These are phyloP conservation scores for Pichia rugopelliculosa DNA, from an alignment of 805 yeast genomes.

Conservation along the genomic window DNA sequence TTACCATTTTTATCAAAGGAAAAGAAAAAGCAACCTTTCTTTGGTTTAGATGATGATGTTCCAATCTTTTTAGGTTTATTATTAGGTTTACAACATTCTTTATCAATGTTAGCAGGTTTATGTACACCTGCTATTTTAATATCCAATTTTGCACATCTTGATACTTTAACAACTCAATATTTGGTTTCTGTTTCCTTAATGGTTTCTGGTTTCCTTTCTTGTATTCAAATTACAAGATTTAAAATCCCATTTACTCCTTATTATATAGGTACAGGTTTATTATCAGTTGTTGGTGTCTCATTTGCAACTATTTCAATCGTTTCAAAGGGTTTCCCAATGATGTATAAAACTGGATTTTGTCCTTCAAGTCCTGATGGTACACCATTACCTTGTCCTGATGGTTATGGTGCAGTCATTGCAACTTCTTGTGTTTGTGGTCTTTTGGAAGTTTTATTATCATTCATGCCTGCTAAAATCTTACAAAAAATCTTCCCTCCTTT, in stretches of 20 bases:
- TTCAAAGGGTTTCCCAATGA: conserved; percentile 64
- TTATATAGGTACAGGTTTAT: conserved; percentile 79
- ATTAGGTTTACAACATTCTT: conserved; percentile 79
- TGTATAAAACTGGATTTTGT: conserved; percentile 70
- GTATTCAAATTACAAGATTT: conserved; percentile 74
- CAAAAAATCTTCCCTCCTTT: conserved; percentile 79
- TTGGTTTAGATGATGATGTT: conserved; percentile 71
- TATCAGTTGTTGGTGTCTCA: conserved; percentile 87
- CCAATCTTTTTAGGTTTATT: conserved; percentile 72
- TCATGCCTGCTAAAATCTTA: conserved; percentile 64
- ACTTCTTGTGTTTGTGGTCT: conserved; percentile 75
- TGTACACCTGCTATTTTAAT: conserved; percentile 79
- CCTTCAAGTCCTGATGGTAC: conserved; percentile 58
- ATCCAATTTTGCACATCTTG: conserved; percentile 53
- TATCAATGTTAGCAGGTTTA: conserved; percentile 90
- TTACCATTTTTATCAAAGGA: conserved; percentile 54
- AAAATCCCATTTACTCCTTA: conserved; percentile 67
- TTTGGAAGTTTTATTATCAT: conserved; percentile 64
- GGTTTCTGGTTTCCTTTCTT: conserved; percentile 60
- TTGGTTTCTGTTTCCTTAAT: conserved; percentile 68
- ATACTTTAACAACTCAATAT: conserved; percentile 43
- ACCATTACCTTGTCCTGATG: conserved; percentile 74
- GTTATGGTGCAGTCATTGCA: conserved; percentile 81
- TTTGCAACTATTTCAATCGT: conserved; percentile 85
- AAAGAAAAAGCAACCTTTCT: conserved; percentile 64